Evolutionary conservation across 805 yeast species (phyloP).

Genomic region (Ogataea nonfermentans): DNA sequence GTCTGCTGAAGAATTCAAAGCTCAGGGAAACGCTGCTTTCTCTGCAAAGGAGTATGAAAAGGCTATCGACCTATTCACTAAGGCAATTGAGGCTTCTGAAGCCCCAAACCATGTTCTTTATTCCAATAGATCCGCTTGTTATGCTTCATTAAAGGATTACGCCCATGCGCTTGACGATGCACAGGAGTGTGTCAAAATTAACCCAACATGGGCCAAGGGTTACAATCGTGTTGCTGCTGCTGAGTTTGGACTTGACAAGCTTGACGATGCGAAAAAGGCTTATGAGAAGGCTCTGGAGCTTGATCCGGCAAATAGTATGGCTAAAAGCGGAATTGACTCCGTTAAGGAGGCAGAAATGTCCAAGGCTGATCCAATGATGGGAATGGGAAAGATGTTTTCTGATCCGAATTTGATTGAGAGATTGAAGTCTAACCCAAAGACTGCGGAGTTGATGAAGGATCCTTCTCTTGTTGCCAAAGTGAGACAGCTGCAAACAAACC

Average conservation of each 20-base stretch:
- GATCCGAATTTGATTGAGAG: slow-evolving; percentile 79
- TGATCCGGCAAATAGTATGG: slow-evolving; percentile 82
- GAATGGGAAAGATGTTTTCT: slow-evolving; percentile 71
- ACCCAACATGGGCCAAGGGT: slow-evolving; percentile 93
- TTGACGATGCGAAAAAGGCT: slow-evolving; percentile 67
- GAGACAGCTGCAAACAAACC: slow-evolving; percentile 60
- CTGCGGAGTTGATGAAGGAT: slow-evolving; percentile 83
- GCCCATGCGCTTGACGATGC: slow-evolving; percentile 81
- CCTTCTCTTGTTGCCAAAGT: slow-evolving; percentile 77
- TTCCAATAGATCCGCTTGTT: slow-evolving; percentile 92
- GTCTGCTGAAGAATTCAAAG: slow-evolving; percentile 78
- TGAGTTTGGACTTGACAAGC: slow-evolving; percentile 76
- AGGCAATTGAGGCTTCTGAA: slow-evolving; percentile 82
- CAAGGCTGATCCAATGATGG: slow-evolving; percentile 55
- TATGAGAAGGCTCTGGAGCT: slow-evolving; percentile 79
- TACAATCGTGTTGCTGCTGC: slow-evolving; percentile 94
- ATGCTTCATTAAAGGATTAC: slow-evolving; percentile 76
- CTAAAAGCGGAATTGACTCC: slow-evolving; percentile 73
- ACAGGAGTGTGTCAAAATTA: slow-evolving; percentile 73
- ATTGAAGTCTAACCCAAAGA: slow-evolving; percentile 79
- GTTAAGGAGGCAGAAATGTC: slow-evolving; percentile 54
- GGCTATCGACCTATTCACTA: slow-evolving; percentile 78
- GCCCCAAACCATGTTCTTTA: slow-evolving; percentile 87
- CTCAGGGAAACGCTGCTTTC: slow-evolving; percentile 92
- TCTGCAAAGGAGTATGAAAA: slow-evolving; percentile 77